Percentiles rank a stretch among this genome's conserved stretches.
Conservation (phyloP, 306 rosid genomes). For the Vigna reflexopilosa region DNA sequence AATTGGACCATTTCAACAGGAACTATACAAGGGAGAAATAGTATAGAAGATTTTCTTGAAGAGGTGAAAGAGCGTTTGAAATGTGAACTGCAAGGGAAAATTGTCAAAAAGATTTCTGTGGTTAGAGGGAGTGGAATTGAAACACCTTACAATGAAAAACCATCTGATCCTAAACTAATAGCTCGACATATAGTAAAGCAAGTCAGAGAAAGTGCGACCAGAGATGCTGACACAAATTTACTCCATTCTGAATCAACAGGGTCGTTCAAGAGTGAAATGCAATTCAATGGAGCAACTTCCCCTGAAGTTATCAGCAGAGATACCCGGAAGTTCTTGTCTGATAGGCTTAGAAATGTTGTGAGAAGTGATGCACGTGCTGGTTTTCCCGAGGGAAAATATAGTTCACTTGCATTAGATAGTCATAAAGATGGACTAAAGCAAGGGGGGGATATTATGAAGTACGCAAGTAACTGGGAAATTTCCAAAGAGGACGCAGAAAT, state of each 20-base stretch:
- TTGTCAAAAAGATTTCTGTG: conserved; percentile 58
- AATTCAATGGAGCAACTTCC: conserved; percentile 62
- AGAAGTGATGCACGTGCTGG: conserved; percentile 58
- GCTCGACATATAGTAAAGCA: conserved; percentile 80
- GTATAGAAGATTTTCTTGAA: conserved; percentile 89
- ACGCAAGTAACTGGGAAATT: conserved; percentile 55
- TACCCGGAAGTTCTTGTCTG: conserved; percentile 71
- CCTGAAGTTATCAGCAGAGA: conserved; percentile 74
- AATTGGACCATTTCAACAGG: conserved; percentile 65
- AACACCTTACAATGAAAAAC: conserved; percentile 75
- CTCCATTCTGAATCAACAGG: conserved; percentile 75
- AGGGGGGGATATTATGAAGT: conserved; percentile 47
- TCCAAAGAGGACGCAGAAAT: conserved; percentile 58
- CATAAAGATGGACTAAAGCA: conserved; percentile 50
- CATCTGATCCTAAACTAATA: conserved; percentile 76
- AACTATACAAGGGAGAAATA: conserved; percentile 66
- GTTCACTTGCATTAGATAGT: conserved; percentile 56
- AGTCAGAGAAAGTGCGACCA: conserved; percentile 74
- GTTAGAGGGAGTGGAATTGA: conserved; percentile 88
- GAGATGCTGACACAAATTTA: conserved; percentile 65
- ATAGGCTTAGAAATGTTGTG: conserved; percentile 65
- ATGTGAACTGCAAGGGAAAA: conserved; percentile 80
- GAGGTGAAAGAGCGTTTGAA: conserved; percentile 90
- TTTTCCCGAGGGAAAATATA: conserved; percentile 50
- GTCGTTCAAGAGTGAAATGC: conserved; percentile 70